Evolutionary conservation across 1,284 basidiomycete species (phyloP), one percentile per base, ranked within the genome.

Genomic region (Retiboletus flavoniger): DNA sequence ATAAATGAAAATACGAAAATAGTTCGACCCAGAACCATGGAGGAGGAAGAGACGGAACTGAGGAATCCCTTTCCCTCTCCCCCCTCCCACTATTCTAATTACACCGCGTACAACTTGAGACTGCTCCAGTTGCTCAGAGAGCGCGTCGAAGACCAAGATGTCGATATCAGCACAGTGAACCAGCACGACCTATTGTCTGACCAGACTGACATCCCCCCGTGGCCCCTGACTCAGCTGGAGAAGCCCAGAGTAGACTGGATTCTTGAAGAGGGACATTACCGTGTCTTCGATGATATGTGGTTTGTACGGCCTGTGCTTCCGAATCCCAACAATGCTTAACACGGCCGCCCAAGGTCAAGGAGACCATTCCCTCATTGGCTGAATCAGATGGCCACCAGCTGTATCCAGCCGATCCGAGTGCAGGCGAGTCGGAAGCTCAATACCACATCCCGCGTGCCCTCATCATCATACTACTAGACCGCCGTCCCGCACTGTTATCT

Each of bases 241-340:
- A 89, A 86, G 69, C 89, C 89, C 51, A 79, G 87, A 45, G 84
- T 87, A 16, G 89, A 91, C 66, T 91, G 89, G 89, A 89, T 91
- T 52, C 72, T 87, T 1, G 88, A 91, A 47, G 80, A 84, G 41
- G 83, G 85, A 0, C 75, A 82, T 58, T 91, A 89, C 62, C 80
- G 79, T 53, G 86, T 86, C 17, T 91, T 86, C 67, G 89, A 87
- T n/a, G 88, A 91, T 66, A 78, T 78, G 62, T 91, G 89, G 89
- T 83, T 84, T 84, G 88, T 91, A 69, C 62, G 81, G 62, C 51
- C 31, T 16, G 60, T 63, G 61, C 54, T 47, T 55, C n/a, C 54
- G 41, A 24, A 31, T 51, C 46, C 52, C 26, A 53, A 48, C 54
- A 54, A 50, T 54, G 29, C 55, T 56, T 56, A 19, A 61, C 57